Evolutionary conservation across 352 stramenopile genomes (phyloP), one percentile per base, ranked within the genome.

Genomic region (Globisporangium barbulae): DNA sequence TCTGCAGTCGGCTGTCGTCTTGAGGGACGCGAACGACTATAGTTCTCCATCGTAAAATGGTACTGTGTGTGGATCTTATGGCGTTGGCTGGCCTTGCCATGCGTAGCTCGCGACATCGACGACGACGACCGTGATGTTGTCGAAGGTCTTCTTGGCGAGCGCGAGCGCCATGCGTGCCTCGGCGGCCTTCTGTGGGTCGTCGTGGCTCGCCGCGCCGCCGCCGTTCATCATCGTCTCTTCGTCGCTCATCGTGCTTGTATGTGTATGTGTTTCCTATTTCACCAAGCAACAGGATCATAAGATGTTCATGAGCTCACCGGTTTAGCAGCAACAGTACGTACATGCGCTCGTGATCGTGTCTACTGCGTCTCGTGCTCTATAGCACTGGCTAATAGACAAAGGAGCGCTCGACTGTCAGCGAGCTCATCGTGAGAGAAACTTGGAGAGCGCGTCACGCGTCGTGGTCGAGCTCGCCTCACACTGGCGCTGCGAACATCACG

Each of bases 111-210:
- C 65, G 9, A 95, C 59, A 59, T 91, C 81, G 12, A 89, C 79
- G 39, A 93, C 79, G 22, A 95, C 39, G 19, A 93, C 81, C 0
- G 86, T 95, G 31, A 90, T 75, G 70, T 93, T 95, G 79, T 95
- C 86, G 37, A 76, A 71, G 0, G 81, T 90, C 52, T 71, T 72
- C 25, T 69, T 71, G 15, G 74, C 61, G 21, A 95, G 60, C 6
- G 86, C 86, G 33, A 88, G 74, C 30, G 73, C 71, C 5, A 91
- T 61, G 19, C 93, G 75, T 5, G 83, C 76, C 47, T 89, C 72
- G 9, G 86, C 86, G 1, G 71, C 83, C 13, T 72, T 64, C 60
- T 93, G 81, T 0, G 84, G 69, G 48, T 90, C 76, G 33, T 74
- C 63, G 64, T 77, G 79, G 28, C 72, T 70, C 45, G 72, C 30